Base-by-base conservation (phyloP, 805 yeast genomes). In the Saccharomycopsis sp. region DNA sequence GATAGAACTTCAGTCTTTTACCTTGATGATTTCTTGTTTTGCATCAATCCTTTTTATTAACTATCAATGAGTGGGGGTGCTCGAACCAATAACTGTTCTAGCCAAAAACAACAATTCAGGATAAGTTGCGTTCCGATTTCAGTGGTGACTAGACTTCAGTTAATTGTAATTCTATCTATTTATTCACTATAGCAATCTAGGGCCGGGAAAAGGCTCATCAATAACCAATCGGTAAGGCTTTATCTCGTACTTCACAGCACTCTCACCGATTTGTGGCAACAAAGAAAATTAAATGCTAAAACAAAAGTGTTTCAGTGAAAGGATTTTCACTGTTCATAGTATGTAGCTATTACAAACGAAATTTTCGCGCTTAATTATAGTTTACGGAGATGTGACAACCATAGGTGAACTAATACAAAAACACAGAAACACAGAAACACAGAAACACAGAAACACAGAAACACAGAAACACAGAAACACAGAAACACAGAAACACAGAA, bases 341-440 rank as follows among this genome's bases (percentile, higher is more conserved):
- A n/a, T n/a, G n/a, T n/a, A n/a, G n/a, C n/a, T n/a, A 7, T 29
- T 29, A 29, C 12, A 29, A 29, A 29, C 37, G 37, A 29, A 5
- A 29, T 29, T 29, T 29, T 29, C 12, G 37, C 12, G 5, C 37
- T 7, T 5, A 29, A 5, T 44, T 44, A 44, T 12, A 7, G 21
- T n/a, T 44, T 44, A 44, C 48, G 48, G 48, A 44, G 48, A 44
- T 44, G 48, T 44, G 48, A 44, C 48, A 44, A 44, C 48, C 48
- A 44, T 20, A 44, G n/a, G n/a, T n/a, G n/a, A n/a, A n/a, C n/a
- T n/a, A 44, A 44, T 5, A 29, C 12, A 29, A 29, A 29, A 29
- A 29, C 37, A 29, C 5, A 29, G 12, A 29, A 29, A 12, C 5
- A 29, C 5, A 12, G 37, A 5, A 29, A 29, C 12, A 29, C 37